phyloP scores from a whole-genome alignment of 768 basidiomycete species.

The Lactarius hatsudake region DNA sequence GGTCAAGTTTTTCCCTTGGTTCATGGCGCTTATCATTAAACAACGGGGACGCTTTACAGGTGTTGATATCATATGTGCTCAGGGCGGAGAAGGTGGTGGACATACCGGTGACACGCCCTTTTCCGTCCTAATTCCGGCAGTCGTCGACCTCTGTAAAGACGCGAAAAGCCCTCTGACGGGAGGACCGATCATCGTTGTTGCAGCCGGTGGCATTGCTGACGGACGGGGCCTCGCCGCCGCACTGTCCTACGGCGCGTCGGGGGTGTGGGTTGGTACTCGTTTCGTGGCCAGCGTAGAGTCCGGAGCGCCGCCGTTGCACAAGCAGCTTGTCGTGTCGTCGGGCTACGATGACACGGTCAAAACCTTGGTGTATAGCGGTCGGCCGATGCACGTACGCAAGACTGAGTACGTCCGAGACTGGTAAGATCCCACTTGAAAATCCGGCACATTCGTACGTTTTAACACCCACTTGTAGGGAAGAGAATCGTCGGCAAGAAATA shows the following conservation, averaged over 20 bases:
- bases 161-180: conserved; percentile 74
- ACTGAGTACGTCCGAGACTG: conserved; percentile 78
- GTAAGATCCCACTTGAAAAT: conserved; percentile 37
- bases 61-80: conserved; percentile 89
- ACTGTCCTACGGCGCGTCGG: conserved; percentile 75
- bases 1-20: conserved; percentile 36
- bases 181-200: conserved; percentile 71
- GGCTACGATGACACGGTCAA: conserved; percentile 73
- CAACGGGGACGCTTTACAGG: conserved; percentile 38
- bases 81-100: conserved; percentile 85
- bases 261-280: conserved; percentile 86
- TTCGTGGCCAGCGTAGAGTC: conserved; percentile 84
- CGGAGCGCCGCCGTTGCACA: conserved; percentile 71
- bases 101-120: conserved; percentile 84
- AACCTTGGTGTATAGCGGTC: conserved; percentile 73
- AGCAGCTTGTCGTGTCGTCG: conserved; percentile 61
- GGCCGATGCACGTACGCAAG: conserved; percentile 78
- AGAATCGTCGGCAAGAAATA: conserved; percentile 57
- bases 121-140: conserved; percentile 77
- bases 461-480: conserved; percentile 49
- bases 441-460: not conserved
- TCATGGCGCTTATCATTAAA: not conserved
- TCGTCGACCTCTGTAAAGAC: conserved; percentile 73
- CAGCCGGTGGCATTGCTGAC: conserved; percentile 82
- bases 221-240: conserved; percentile 78